A percentile compares a stretch with the other conserved stretches of the same genome.
These are phyloP conservation scores for Coemansia sp. DNA, from an alignment of 192 early-diverging fungal species.

Conservation along the genomic window DNA sequence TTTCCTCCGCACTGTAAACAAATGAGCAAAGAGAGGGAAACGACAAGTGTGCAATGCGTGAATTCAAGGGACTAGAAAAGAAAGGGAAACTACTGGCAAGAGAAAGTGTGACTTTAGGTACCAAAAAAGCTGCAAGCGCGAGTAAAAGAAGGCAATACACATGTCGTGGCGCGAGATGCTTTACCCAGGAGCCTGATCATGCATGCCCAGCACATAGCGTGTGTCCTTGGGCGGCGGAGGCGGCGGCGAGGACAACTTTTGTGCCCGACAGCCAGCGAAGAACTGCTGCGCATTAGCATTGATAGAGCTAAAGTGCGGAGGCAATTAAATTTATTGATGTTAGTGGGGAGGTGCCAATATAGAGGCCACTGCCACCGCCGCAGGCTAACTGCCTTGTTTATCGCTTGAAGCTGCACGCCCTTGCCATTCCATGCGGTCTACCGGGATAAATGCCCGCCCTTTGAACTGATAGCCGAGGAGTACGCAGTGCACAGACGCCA, in stretches of 20 bases:
- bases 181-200: not conserved
- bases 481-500: not conserved
- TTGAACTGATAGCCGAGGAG: not conserved
- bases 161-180: not conserved
- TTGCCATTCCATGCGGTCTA: not conserved
- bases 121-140: not conserved
- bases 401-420: too few relatives aligned
- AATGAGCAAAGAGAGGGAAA: not conserved
- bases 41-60: not conserved
- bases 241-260: not conserved
- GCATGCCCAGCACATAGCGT: not conserved
- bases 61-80: not conserved
- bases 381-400: not conserved
- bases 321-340: not conserved
- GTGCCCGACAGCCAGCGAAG: not conserved
- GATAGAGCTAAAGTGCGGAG: constrained; percentile 3
- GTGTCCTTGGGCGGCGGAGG: not conserved
- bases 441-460: not conserved
- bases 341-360: not conserved
- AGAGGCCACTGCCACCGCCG: not conserved
- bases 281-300: not conserved
- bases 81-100: not conserved
- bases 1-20: not conserved
- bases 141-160: too few relatives aligned
- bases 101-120: not conserved